Evolutionary conservation across 1,284 basidiomycete species (phyloP), one percentile per base, ranked within the genome.

Genomic region (Cerioporus squamosus): DNA sequence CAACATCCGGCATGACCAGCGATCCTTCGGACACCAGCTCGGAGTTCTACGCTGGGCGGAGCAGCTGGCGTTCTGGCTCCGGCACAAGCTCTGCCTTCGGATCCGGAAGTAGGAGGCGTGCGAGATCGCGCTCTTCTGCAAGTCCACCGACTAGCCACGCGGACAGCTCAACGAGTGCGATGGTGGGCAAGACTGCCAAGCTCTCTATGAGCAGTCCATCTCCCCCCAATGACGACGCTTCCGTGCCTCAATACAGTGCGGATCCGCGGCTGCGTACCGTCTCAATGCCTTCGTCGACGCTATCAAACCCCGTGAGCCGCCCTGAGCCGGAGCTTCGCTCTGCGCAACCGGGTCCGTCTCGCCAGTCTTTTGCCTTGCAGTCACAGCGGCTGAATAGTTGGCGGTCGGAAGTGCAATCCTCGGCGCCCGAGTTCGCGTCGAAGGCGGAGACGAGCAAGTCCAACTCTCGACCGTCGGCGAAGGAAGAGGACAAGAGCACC

Each of bases 361-460:
- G 51, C 39, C 51, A 60, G 38, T 59, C 60, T 15, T 10, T 52
- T 18, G n/a, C 59, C 9, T 22, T 57, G n/a, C 58, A 67, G 23
- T 51, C 62, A 29, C 65, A 61, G 18, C 60, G 68, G n/a, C 60
- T 72, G 42, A 67, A 70, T 47, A 64, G 60, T 1, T 72, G 71
- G 71, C 61, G 71, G 18, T 68, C 69, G n/a, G 67, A 66, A 47
- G 69, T 72, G 24, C 61, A 62, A 20, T 59, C 60, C 10, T 65
- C 64, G 18, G 61, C 63, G 6, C 47, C 52, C 47, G 15, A 15
- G 54, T 23, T 17, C 55, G 42, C 42, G 56, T 40, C 22, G 18
- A 31, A 23, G 22, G 12, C 10, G 38, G 38, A 15, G 53, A 20
- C 18, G 17, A 29, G 1, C n/a, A 42, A 18, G 20, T n/a, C 20